These are phyloP conservation scores for Pseudopediastrum boryanum DNA, from an alignment of 139 green algal genomes.

Conservation along the genomic window DNA sequence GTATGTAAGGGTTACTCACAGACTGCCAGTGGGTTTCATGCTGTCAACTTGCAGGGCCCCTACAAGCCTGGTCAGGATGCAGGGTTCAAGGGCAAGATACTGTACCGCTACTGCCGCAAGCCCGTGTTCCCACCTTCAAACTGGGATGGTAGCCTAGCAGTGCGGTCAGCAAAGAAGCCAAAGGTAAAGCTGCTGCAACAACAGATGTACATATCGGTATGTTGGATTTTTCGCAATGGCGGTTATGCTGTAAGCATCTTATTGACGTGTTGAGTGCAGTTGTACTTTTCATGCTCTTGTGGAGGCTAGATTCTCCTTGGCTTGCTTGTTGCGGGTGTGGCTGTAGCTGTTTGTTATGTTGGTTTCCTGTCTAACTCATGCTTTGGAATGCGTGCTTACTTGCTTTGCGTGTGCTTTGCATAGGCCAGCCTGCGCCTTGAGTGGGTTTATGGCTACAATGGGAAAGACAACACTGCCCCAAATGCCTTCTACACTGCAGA, in stretches of 20 bases:
- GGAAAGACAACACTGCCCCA: slow-evolving; percentile 43
- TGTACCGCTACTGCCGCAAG: slow-evolving; percentile 75
- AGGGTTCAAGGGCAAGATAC: slow-evolving; percentile 71
- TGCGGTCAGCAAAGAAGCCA: slow-evolving; percentile 67
- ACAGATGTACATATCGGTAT: too few relatives aligned
- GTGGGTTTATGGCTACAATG: slow-evolving; percentile 77
- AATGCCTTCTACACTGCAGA: slow-evolving; percentile 67
- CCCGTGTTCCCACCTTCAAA: slow-evolving; percentile 69
- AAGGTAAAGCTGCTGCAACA: slow-evolving; percentile 35
- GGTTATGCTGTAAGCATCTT: not conserved
- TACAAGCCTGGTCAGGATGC: slow-evolving; percentile 44
- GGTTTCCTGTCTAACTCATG: too few relatives aligned
- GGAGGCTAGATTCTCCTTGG: not conserved
- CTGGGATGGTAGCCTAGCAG: slow-evolving; percentile 63
- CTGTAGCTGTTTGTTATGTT: too few relatives aligned
- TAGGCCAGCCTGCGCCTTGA: slow-evolving; percentile 65
- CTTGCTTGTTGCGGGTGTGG: too few relatives aligned
- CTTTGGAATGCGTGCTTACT: too few relatives aligned
- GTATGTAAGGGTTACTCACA: not conserved
- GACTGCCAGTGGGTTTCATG: not conserved
- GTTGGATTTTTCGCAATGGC: too few relatives aligned
- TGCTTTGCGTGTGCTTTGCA: not conserved
- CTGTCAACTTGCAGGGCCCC: slow-evolving; percentile 36
- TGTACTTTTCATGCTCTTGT: not conserved
- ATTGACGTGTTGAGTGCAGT: not conserved